Conservation (phyloP, 2,329 filamentous ascomycete genomes). For the Calonectria naviculata region DNA sequence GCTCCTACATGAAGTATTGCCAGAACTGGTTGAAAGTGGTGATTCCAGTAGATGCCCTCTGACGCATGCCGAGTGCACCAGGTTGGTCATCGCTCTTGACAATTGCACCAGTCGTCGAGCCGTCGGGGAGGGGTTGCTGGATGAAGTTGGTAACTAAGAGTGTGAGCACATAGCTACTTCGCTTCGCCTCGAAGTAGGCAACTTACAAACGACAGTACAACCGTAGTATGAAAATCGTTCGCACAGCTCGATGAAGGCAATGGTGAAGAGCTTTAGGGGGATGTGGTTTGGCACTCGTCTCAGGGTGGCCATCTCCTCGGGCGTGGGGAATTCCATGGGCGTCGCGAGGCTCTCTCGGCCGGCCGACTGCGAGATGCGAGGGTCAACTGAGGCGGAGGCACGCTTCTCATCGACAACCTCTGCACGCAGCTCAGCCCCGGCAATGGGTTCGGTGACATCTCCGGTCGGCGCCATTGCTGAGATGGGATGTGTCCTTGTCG, state of each 20-base stretch:
- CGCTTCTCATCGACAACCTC: constrained; percentile 46
- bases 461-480: constrained; percentile 43
- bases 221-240: constrained; percentile 82
- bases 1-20: constrained; percentile 62
- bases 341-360: not conserved
- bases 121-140: constrained; percentile 64
- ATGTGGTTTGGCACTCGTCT: constrained; percentile 67
- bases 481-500: not conserved
- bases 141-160: constrained; percentile 70
- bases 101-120: constrained; percentile 64
- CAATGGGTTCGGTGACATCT: constrained; percentile 50
- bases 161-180: constrained; percentile 16
- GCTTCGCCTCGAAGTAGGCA: not conserved
- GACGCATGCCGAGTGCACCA: constrained; percentile 68
- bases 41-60: constrained; percentile 60
- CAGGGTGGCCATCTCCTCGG: constrained; percentile 59
- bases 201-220: constrained; percentile 71
- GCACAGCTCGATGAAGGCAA: constrained; percentile 76
- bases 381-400: constrained; percentile 34
- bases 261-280: constrained; percentile 68
- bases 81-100: constrained; percentile 48
- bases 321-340: constrained; percentile 32
- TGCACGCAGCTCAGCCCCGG: constrained; percentile 40
- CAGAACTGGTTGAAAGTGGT: constrained; percentile 67
- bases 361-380: not conserved